Evolutionary conservation across 345 rosid genomes (phyloP).

Genomic region (Syzygium oleosum): DNA sequence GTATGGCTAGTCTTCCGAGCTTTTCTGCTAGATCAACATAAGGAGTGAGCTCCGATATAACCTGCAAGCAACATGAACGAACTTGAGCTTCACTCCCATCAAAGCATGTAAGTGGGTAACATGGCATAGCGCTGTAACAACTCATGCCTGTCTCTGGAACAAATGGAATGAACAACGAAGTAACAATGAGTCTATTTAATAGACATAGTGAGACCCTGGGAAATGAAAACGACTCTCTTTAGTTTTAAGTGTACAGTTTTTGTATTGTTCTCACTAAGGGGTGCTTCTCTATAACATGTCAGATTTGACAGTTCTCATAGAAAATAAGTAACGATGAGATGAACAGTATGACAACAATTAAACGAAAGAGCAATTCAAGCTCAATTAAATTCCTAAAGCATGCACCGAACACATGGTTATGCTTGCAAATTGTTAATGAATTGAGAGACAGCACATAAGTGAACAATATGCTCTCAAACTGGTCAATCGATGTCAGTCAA

Average conservation of each 20-base stretch:
- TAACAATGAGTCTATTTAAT: not conserved
- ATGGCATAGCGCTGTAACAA: not conserved
- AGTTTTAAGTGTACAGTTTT: not conserved
- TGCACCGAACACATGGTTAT: not conserved
- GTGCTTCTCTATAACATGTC: not conserved
- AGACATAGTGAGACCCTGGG: not conserved
- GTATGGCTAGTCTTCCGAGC: conserved; percentile 56
- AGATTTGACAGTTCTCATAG: not conserved
- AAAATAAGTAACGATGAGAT: not conserved
- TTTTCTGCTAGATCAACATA: conserved; percentile 53
- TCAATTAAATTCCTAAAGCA: not conserved
- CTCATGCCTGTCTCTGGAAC: not conserved
- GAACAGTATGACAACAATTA: not conserved
- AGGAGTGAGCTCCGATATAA: conserved; percentile 48
- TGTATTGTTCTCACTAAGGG: not conserved
- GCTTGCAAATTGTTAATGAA: not conserved
- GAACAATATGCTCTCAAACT: not conserved
- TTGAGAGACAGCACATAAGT: not conserved
- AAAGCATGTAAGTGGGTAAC: not conserved
- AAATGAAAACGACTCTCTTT: not conserved
- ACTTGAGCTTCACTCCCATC: not conserved
- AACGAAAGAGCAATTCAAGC: not conserved
- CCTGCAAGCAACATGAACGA: conserved; percentile 18
- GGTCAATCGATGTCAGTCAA: not conserved
- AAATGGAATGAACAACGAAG: not conserved